phyloP scores from a whole-genome alignment of 306 rosid genomes.

The Fragaria iinumae region DNA sequence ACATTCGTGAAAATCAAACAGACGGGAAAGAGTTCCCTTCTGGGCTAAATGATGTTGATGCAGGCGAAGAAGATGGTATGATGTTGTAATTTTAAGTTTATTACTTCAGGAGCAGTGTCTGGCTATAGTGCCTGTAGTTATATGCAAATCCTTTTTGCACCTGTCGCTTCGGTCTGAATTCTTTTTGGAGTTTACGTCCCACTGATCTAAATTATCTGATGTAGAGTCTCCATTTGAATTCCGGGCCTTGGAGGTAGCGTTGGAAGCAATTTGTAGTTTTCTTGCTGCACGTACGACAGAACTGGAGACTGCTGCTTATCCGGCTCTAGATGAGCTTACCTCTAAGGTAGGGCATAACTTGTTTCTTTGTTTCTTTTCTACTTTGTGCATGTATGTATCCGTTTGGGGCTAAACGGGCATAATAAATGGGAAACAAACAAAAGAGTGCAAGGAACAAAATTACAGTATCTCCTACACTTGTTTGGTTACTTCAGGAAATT shows the following conservation, averaged over 20 bases:
- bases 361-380: background rate
- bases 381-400: background rate
- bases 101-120: background rate
- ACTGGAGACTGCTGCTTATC: constrained; percentile 91
- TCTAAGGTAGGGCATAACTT: constrained; percentile 51
- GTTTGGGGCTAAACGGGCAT: background rate
- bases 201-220: constrained; percentile 41
- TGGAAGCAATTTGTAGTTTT: constrained; percentile 94
- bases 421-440: too few relatives aligned
- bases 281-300: constrained; percentile 95
- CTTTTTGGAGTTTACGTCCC: constrained; percentile 21
- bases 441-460: background rate
- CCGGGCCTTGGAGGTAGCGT: constrained; percentile 91
- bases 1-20: constrained; percentile 10
- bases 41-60: constrained; percentile 55
- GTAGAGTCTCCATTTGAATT: constrained; percentile 96
- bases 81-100: constrained; percentile 7
- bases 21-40: constrained; percentile 45
- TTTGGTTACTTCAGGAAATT: background rate
- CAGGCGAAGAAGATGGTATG: constrained; percentile 83
- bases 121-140: constrained; percentile 8
- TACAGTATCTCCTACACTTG: background rate
- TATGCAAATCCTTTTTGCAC: constrained; percentile 16
- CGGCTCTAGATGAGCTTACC: constrained; percentile 92
- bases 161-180: constrained; percentile 4